Percentiles rank a stretch among this genome's conserved stretches.
Evolutionary conservation across 176 grass and related monocot species (phyloP).

Genomic region (sorghum (Sorghum bicolor)): Sorghum_bicolor_NCBIv3 NC_012871.2:74126501-74127000

Average conservation of each 20-base stretch:
- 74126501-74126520: neutral
- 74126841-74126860: conserved; percentile 58
- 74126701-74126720: conserved; percentile 6
- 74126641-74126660: conserved; percentile 33
- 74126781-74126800: conserved; percentile 53
- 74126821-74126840: conserved; percentile 59
- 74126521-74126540: conserved; percentile 42
- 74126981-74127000: neutral
- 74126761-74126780: conserved; percentile 30
- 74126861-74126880: conserved; percentile 22
- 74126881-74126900: neutral
- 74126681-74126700: conserved; percentile 24
- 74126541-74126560: conserved; percentile 86
- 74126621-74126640: conserved; percentile 49
- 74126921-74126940: conserved; percentile 2
- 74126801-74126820: conserved; percentile 71
- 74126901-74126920: neutral
- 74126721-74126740: conserved; percentile 5
- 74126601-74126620: conserved; percentile 82
- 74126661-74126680: conserved; percentile 7
- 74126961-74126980: conserved; percentile 10
- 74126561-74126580: conserved; percentile 97
- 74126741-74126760: conserved; percentile 22
- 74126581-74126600: conserved; percentile 90
- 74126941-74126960: neutral